Percentiles rank a stretch among this genome's conserved stretches.
Evolutionary conservation across 2,329 filamentous ascomycete genomes (phyloP).

Genomic region (Ciborinia camelliae): DNA sequence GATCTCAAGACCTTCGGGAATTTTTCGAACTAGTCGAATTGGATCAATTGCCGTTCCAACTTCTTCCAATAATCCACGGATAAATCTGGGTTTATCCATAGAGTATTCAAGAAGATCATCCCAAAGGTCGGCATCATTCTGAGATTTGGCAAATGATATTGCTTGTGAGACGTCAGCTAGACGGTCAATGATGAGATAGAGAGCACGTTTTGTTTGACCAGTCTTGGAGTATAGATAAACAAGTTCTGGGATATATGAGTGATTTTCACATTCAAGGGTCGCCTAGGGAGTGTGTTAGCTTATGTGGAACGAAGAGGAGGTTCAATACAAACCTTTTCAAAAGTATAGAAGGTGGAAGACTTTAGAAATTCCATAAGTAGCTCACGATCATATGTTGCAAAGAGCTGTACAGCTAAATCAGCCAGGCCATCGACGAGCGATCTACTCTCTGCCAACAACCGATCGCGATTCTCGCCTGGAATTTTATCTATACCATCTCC

Average conservation of each 20-base stretch:
- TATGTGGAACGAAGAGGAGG: not conserved
- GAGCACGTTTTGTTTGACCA: slow-evolving; percentile 84
- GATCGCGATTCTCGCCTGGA: slow-evolving; percentile 52
- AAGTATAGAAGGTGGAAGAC: slow-evolving; percentile 80
- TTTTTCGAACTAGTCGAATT: slow-evolving; percentile 82
- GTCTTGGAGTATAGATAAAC: slow-evolving; percentile 95
- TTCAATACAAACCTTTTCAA: slow-evolving; percentile 58
- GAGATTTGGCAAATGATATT: slow-evolving; percentile 90
- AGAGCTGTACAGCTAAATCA: slow-evolving; percentile 80
- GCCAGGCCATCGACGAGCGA: slow-evolving; percentile 81
- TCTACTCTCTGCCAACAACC: slow-evolving; percentile 56
- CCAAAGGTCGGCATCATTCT: slow-evolving; percentile 91
- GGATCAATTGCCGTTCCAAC: slow-evolving; percentile 93
- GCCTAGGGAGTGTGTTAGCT: slow-evolving; percentile 45
- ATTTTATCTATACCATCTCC: slow-evolving; percentile 62
- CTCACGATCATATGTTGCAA: slow-evolving; percentile 75
- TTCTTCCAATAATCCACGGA: slow-evolving; percentile 85
- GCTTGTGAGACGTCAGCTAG: slow-evolving; percentile 87
- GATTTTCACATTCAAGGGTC: slow-evolving; percentile 73
- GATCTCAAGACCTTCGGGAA: slow-evolving; percentile 90
- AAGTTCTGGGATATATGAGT: slow-evolving; percentile 84
- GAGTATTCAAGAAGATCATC: slow-evolving; percentile 91
- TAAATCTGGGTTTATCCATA: slow-evolving; percentile 97
- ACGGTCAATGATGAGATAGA: slow-evolving; percentile 92
- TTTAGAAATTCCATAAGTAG: slow-evolving; percentile 86